These are phyloP conservation scores for Paramecium pentaurelia DNA, from an alignment of 73 alveolate species.

Conservation along the genomic window DNA sequence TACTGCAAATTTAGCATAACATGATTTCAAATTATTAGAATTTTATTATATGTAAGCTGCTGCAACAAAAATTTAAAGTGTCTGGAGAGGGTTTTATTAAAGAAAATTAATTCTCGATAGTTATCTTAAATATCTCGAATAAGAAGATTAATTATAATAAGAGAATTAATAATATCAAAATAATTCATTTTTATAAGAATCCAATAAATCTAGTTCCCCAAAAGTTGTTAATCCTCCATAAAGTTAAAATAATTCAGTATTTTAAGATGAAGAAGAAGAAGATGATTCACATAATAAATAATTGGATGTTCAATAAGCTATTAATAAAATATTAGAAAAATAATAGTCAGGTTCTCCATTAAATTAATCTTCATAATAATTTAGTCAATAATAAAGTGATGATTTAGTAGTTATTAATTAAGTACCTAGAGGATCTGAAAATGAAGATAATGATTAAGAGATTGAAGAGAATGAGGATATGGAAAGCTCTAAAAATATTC, in stretches of 20 bases:
- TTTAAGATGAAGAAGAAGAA: background rate
- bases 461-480: background rate
- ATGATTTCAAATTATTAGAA: background rate
- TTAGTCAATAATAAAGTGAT: background rate
- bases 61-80: background rate
- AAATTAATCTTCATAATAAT: background rate
- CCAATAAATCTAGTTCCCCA: background rate
- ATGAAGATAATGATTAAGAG: background rate
- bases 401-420: background rate
- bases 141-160: background rate
- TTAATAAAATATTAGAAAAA: background rate
- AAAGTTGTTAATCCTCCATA: background rate
- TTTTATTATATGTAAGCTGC: background rate
- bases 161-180: background rate
- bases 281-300: background rate
- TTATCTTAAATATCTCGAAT: background rate
- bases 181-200: background rate
- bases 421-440: background rate
- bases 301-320: background rate
- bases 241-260: background rate
- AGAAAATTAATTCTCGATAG: background rate
- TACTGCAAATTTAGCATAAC: background rate
- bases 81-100: conserved; percentile 3
- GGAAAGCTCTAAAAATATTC: background rate
- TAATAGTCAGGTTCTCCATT: background rate